These are phyloP conservation scores for Clarireedia homoeocarpa DNA, from an alignment of 2,329 filamentous ascomycete genomes.

Conservation along the genomic window DNA sequence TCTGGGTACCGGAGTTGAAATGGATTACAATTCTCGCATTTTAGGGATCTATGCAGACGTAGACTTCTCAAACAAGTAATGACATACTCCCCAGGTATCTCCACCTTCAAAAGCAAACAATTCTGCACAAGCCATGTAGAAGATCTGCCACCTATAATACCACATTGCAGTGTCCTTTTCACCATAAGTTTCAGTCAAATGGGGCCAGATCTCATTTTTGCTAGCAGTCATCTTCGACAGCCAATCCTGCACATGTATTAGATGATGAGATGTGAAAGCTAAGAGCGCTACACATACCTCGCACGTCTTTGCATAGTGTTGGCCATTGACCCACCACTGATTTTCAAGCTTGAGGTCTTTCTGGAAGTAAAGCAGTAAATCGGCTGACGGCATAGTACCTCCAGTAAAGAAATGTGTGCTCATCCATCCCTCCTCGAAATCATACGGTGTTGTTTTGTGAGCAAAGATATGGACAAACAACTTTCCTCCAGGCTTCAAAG, in stretches of 20 bases:
- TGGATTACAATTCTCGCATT: neutral
- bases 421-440: constrained; percentile 69
- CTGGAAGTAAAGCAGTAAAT: constrained; percentile 61
- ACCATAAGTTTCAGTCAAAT: constrained; percentile 57
- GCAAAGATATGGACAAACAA: constrained; percentile 63
- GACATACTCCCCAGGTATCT: constrained; percentile 60
- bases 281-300: constrained; percentile 39
- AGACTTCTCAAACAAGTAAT: constrained; percentile 58
- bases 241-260: constrained; percentile 43
- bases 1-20: constrained; percentile 8
- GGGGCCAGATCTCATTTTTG: constrained; percentile 54
- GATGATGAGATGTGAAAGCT: neutral
- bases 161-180: constrained; percentile 50
- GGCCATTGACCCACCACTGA: constrained; percentile 66
- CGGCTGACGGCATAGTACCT: constrained; percentile 62
- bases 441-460: constrained; percentile 58
- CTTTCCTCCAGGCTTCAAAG: constrained; percentile 55
- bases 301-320: constrained; percentile 61
- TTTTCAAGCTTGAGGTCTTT: constrained; percentile 48
- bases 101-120: constrained; percentile 58
- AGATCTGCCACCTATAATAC: constrained; percentile 66
- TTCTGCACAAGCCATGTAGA: constrained; percentile 60
- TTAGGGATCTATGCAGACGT: constrained; percentile 3
- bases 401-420: constrained; percentile 66
- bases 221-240: constrained; percentile 50